Base-by-base conservation (phyloP, 768 basidiomycete genomes). In the Tephrocybe sp. region DNA sequence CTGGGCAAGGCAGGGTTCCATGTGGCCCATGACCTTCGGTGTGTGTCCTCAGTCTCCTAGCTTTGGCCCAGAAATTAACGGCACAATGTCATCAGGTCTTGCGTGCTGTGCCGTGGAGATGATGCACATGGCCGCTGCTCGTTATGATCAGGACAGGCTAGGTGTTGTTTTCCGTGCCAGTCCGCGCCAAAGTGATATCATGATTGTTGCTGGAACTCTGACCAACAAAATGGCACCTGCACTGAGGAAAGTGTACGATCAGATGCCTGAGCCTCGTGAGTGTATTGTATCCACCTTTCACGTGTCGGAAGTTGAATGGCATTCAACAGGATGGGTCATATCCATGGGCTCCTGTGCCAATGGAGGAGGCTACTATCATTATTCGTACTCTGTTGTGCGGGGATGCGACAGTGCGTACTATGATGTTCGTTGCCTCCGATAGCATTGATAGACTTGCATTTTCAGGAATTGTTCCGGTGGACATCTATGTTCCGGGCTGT, bases 181-280 rank as follows among this genome's bases (percentile, higher is more conserved):
- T 74, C 97, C 97, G 37, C 87, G 97, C 53, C 92, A 98, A 73
- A 92, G 89, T 53, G 93, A 97, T 64, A 89, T 97, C 64, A 98
- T 98, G 96, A 99, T 99, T 64, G 97, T 99, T 37, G 96, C 96
- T 40, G 97, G 97, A 27, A 99, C 97, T 0, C 73, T 99, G 61
- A 99, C 97, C 54, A 99, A 99, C 77, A 98, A 99, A 75, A 99
- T 99, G 97, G 97, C 95, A 4, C 97, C 97, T 34, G 96, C 97
- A 7, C 67, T 99, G 65, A 82, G 97, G 61, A 98, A 94, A 69
- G 95, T 94, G 47, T 94, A 94, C 62, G 92, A 95, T 69, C 93
- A 99, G 69, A 98, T 98, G 96, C 97, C 97, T 26, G 94, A 98
- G 63, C 97, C 97, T 51, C 83, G 88, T 87, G 69, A 41, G 85